Conservation (phyloP, 176 grass and related monocot species). For the Coix lacrymajobi region DNA sequence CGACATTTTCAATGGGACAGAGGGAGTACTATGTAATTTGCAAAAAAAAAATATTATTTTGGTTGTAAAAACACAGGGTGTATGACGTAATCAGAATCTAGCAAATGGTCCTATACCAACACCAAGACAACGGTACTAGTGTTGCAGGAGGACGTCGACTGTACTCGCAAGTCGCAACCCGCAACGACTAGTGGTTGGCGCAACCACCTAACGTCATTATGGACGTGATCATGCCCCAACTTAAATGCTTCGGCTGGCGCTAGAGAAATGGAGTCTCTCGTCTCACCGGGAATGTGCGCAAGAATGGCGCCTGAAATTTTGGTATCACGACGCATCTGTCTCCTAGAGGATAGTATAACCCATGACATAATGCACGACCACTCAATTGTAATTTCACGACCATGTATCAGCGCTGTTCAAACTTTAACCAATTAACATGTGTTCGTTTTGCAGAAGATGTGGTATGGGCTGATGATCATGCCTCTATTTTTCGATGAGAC, state of each 20-base stretch:
- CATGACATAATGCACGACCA: neutral
- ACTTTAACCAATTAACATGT: neutral
- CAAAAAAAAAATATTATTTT: too few species aligned
- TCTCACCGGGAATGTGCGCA: neutral
- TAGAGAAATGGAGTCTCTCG: neutral
- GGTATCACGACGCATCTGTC: neutral
- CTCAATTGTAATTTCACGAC: neutral
- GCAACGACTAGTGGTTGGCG: neutral
- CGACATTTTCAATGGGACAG: too few species aligned
- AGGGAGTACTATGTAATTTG: too few species aligned
- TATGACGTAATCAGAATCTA: too few species aligned
- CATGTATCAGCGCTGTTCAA: neutral
- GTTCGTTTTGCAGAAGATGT: too few species aligned
- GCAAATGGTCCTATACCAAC: too few species aligned
- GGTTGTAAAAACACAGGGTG: too few species aligned
- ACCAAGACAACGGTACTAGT: too few species aligned
- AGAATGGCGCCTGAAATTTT: conserved; percentile 4
- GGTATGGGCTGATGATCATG: too few species aligned
- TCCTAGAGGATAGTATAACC: neutral
- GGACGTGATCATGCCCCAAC: neutral
- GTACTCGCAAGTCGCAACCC: neutral
- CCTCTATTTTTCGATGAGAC: too few species aligned
- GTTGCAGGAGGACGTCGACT: neutral
- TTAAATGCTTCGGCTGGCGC: neutral
- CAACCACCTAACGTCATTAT: neutral